Conservation (phyloP, 768 basidiomycete species). For the Guyanaporus albipodus region DNA sequence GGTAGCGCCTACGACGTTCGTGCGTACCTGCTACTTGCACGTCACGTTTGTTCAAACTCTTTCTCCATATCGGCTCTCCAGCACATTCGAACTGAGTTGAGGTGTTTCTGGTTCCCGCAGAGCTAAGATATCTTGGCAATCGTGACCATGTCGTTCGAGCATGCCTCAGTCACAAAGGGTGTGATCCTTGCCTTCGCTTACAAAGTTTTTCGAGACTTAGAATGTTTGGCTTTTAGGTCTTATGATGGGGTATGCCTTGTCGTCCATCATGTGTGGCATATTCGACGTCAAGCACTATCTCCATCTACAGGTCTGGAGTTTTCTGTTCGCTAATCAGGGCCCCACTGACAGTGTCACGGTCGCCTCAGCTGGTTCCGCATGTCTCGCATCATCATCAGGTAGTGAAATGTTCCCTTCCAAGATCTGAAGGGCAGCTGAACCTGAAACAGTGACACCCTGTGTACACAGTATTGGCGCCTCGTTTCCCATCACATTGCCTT, state of each 20-base stretch:
- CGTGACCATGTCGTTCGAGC: conserved; percentile 63
- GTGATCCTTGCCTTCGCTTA: neutral
- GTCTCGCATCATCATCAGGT: conserved; percentile 90
- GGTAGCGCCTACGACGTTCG: too few species aligned
- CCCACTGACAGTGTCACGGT: conserved; percentile 7
- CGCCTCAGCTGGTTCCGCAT: conserved; percentile 74
- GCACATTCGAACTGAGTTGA: too few species aligned
- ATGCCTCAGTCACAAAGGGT: conserved; percentile 86
- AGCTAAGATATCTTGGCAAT: neutral
- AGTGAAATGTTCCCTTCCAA: conserved; percentile 11
- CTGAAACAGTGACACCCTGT: conserved; percentile 28
- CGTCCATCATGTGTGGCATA: conserved; percentile 70
- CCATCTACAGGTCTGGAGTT: conserved; percentile 64
- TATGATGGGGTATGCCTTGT: conserved; percentile 67
- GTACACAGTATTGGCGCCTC: conserved; percentile 80
- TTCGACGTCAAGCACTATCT: conserved; percentile 89
- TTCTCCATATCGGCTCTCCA: too few species aligned
- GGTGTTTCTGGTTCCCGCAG: neutral
- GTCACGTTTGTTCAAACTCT: neutral
- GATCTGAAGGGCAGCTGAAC: conserved; percentile 22
- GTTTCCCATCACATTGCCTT: conserved; percentile 70
- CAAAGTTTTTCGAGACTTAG: conserved; percentile 2
- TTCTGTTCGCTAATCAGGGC: neutral
- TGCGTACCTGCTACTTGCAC: neutral
- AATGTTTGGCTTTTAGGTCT: conserved; percentile 46